phyloP scores from a whole-genome alignment of 2,329 filamentous ascomycete species.

The Fusarium compactum region DNA sequence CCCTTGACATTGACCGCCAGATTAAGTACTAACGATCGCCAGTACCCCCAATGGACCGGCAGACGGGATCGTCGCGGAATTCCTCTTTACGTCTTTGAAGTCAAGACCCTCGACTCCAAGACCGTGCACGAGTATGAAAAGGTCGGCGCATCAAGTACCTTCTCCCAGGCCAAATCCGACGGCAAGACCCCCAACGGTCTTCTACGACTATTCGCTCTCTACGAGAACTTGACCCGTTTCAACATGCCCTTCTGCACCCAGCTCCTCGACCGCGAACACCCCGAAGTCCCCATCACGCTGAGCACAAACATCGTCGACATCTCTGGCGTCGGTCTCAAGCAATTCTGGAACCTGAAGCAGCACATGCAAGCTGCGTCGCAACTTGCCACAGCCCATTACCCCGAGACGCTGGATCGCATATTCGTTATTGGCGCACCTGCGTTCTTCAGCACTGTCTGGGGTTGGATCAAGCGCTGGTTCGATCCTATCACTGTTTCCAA shows the following conservation, averaged over 20 bases:
- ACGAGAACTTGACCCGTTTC: slow-evolving; percentile 92
- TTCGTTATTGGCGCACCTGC: slow-evolving; percentile 86
- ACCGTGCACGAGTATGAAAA: slow-evolving; percentile 84
- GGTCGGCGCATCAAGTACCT: slow-evolving; percentile 65
- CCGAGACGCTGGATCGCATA: slow-evolving; percentile 81
- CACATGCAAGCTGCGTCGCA: slow-evolving; percentile 95
- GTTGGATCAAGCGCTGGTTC: slow-evolving; percentile 96
- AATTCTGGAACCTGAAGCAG: slow-evolving; percentile 93
- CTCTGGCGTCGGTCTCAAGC: slow-evolving; percentile 85
- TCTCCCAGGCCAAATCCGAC: slow-evolving; percentile 72
- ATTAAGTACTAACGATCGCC: slow-evolving; percentile 14
- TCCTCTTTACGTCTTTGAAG: slow-evolving; percentile 91
- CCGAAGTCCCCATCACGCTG: slow-evolving; percentile 88
- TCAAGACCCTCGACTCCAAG: slow-evolving; percentile 84
- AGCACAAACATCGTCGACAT: slow-evolving; percentile 97
- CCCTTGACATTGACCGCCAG: neutral
- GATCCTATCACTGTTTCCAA: slow-evolving; percentile 94
- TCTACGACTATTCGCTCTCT: slow-evolving; percentile 88
- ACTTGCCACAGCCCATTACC: slow-evolving; percentile 92
- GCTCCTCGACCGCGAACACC: slow-evolving; percentile 76
- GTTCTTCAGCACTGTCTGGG: slow-evolving; percentile 94
- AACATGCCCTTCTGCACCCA: slow-evolving; percentile 86
- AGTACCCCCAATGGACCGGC: slow-evolving; percentile 97
- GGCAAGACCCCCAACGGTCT: slow-evolving; percentile 79
- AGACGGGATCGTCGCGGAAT: slow-evolving; percentile 91